phyloP scores from a whole-genome alignment of 1,284 basidiomycete species.

The Ganoderma sp. region DNA sequence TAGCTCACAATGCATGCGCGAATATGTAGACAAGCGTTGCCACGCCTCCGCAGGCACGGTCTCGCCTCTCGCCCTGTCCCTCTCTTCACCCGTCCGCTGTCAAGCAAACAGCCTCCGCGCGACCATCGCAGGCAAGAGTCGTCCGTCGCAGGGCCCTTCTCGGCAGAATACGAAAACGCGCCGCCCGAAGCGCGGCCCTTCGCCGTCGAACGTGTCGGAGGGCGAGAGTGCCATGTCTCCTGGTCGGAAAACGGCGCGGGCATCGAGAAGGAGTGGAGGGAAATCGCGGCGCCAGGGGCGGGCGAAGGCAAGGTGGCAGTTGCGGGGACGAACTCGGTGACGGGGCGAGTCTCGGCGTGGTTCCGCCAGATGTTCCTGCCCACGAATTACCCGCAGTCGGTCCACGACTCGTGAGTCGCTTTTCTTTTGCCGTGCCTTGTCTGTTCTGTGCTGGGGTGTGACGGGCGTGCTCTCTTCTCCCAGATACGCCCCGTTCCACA shows the following conservation, averaged over 20 bases:
- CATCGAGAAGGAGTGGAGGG: constrained; percentile 39
- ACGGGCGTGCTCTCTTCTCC: background rate
- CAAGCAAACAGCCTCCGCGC: constrained; percentile 5
- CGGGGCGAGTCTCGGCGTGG: constrained; percentile 37
- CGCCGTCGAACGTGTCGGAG: constrained; percentile 40
- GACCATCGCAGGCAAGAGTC: constrained; percentile 10
- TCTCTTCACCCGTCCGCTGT: constrained; percentile 11
- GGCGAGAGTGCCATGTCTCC: constrained; percentile 40
- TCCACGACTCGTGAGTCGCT: constrained; percentile 41
- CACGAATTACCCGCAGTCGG: constrained; percentile 43
- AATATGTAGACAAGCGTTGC: constrained; percentile 19
- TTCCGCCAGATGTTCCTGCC: constrained; percentile 43
- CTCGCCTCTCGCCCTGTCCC: constrained; percentile 10
- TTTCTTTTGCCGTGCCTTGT: background rate
- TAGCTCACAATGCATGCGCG: constrained; percentile 14
- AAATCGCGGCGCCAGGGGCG: constrained; percentile 21
- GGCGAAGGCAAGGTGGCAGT: constrained; percentile 23
- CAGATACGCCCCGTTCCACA: constrained; percentile 41
- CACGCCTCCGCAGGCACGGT: constrained; percentile 17
- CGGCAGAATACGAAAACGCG: background rate
- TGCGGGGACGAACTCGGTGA: constrained; percentile 26
- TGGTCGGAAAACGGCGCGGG: constrained; percentile 32
- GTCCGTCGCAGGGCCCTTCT: background rate
- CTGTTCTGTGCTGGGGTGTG: background rate
- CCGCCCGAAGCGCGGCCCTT: constrained; percentile 31